A percentile compares a stretch with the other conserved stretches of the same genome.
These are phyloP conservation scores for Leccinum boreale DNA, from an alignment of 768 basidiomycete genomes.

Conservation along the genomic window DNA sequence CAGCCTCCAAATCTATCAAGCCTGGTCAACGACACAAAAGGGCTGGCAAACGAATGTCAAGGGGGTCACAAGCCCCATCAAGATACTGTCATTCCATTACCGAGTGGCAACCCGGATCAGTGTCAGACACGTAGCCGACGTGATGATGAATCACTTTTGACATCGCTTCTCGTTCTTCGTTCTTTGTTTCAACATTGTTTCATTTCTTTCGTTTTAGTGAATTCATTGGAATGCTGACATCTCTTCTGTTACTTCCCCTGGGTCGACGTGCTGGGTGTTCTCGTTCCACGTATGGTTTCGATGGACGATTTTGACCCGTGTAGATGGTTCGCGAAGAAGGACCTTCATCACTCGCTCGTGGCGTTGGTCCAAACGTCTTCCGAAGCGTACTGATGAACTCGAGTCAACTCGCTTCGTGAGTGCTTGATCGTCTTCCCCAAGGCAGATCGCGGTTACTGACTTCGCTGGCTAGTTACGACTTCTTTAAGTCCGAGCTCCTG, in stretches of 20 bases:
- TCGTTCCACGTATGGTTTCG: neutral
- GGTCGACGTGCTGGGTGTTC: neutral
- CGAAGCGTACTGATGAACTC: conserved; percentile 89
- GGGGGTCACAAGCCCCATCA: neutral
- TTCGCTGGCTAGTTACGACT: conserved; percentile 56
- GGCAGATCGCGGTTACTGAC: neutral
- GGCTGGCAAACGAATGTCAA: too few species aligned
- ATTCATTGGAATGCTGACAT: conserved; percentile 6
- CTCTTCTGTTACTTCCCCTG: neutral
- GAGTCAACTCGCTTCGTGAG: conserved; percentile 86
- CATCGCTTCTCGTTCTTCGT: too few species aligned
- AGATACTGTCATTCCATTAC: neutral
- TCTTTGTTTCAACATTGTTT: neutral
- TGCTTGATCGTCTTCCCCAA: conserved; percentile 3
- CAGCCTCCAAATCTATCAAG: neutral
- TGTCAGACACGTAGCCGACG: neutral
- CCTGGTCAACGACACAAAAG: neutral
- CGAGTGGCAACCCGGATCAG: neutral
- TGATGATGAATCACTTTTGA: neutral
- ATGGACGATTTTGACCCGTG: neutral
- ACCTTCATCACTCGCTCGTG: conserved; percentile 66
- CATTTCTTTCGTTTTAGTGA: neutral
- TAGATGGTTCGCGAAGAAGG: conserved; percentile 92
- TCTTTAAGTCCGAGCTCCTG: conserved; percentile 82
- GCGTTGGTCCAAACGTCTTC: conserved; percentile 82